Evolutionary conservation across 2,329 filamentous ascomycete species (phyloP).

Genomic region (Thelonectria discophora): DNA sequence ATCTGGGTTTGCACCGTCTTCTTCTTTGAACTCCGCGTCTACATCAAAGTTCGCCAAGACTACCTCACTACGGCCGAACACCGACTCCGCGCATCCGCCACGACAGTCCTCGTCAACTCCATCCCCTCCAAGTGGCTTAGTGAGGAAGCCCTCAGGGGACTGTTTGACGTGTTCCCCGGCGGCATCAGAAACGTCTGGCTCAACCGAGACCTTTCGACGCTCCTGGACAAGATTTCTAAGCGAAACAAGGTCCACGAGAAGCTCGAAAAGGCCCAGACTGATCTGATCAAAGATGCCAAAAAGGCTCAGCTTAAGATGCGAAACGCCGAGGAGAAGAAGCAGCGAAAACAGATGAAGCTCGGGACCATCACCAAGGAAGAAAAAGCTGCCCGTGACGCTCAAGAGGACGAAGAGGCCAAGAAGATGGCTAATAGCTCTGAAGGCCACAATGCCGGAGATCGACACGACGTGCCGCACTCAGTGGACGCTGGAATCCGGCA

Average conservation of each 20-base stretch:
- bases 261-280: conserved; percentile 85
- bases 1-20: conserved; percentile 88
- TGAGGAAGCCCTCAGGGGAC: conserved; percentile 78
- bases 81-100: conserved; percentile 90
- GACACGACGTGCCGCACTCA: conserved; percentile 63
- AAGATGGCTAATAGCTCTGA: conserved; percentile 58
- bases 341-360: conserved; percentile 61
- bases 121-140: conserved; percentile 93
- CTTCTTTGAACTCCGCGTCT: conserved; percentile 85
- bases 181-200: conserved; percentile 97
- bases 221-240: conserved; percentile 84
- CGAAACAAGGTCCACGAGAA: conserved; percentile 75
- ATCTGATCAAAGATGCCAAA: conserved; percentile 81
- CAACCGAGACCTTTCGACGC: conserved; percentile 84
- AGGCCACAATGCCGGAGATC: conserved; percentile 62
- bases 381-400: conserved; percentile 55
- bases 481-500: conserved; percentile 58
- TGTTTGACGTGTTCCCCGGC: conserved; percentile 96
- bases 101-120: conserved; percentile 90
- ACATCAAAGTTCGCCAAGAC: conserved; percentile 92
- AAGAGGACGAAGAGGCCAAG: conserved; percentile 60
- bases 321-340: conserved; percentile 70
- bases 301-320: conserved; percentile 78
- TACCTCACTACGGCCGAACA: conserved; percentile 96
- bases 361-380: conserved; percentile 63